Evolutionary conservation across 2,329 filamentous ascomycete genomes (phyloP), one percentile per base, ranked within the genome.

Genomic region (Bipolaris gigantea): DNA sequence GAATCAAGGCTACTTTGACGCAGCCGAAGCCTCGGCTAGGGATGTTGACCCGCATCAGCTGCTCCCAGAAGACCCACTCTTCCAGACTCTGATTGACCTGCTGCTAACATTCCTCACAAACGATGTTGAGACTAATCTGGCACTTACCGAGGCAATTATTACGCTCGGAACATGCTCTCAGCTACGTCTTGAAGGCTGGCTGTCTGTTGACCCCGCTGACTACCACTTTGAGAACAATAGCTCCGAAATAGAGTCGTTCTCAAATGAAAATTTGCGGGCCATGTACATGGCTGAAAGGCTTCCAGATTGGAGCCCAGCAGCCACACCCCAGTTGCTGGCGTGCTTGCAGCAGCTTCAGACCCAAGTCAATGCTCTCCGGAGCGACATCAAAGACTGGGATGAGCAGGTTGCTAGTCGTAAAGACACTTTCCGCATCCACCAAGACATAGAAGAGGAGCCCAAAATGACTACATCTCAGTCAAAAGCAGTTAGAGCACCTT

Each of bases 131-230:
- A 92, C 89, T 2, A 99, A 99, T 63, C 78, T 99, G 3, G 89
- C 89, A 0, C 80, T 97, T 1, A 97, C 93, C 0, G 90, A 95
- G 65, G 84, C 89, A 0, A 80, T 97, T 39, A 83, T 95, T 25
- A 89, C 90, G 61, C 80, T 99, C 36, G 89, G 89, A 10, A 86
- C 89, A 0, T 97, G 94, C 64, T 89, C 91, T 5, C 89, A 90
- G 59, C 88, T 96, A 68, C 85, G 87, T 18, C 81, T 97, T 11
- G 91, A 97, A 67, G 89, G 89, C n/a, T 99, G 94, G 93, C 78
- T 97, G 27, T 79, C 93, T 5, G 86, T 90, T 15, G 85, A 88
- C 48, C 89, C 89, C 4, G 79, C 69, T 7, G 65, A 73, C 30
- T 77, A 77, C 52, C 63, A 71, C 21, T 76, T 76, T 53, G 56